Conservation (phyloP, 768 basidiomycete species). For the Boletus edulis region DNA sequence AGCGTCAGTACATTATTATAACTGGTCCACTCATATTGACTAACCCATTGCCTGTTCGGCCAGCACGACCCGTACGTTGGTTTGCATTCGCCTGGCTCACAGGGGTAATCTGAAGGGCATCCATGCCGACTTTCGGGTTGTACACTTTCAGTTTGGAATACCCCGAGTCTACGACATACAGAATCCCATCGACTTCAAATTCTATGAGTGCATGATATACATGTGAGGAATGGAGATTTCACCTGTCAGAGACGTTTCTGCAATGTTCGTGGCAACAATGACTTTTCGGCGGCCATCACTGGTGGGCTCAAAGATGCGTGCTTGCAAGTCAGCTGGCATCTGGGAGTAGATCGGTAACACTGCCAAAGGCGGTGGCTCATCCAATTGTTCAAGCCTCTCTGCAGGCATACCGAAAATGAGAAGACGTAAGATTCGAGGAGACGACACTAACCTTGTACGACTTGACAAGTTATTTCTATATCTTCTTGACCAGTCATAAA, state of each 20-base stretch:
- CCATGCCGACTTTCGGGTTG: slow-evolving; percentile 99
- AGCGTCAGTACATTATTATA: slow-evolving; percentile 1
- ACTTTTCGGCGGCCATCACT: slow-evolving; percentile 93
- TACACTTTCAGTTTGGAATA: slow-evolving; percentile 99
- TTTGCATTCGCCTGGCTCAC: slow-evolving; percentile 99
- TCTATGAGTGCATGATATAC: slow-evolving; percentile 1
- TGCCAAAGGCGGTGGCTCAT: slow-evolving; percentile 83
- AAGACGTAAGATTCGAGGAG: neutral
- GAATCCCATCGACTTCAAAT: slow-evolving; percentile 85
- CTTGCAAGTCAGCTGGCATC: slow-evolving; percentile 98
- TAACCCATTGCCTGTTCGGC: slow-evolving; percentile 93
- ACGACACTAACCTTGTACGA: slow-evolving; percentile 68
- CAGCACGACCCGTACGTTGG: slow-evolving; percentile 94
- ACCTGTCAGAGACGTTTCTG: slow-evolving; percentile 96
- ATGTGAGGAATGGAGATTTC: slow-evolving; percentile 6
- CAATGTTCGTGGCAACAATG: slow-evolving; percentile 98
- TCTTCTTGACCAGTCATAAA: slow-evolving; percentile 99
- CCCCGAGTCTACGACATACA: slow-evolving; percentile 95
- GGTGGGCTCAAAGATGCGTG: slow-evolving; percentile 95
- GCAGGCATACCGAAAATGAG: slow-evolving; percentile 4
- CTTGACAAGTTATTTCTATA: slow-evolving; percentile 95
- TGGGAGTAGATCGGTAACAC: slow-evolving; percentile 99
- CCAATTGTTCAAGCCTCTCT: slow-evolving; percentile 93
- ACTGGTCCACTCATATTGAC: slow-evolving; percentile 22
- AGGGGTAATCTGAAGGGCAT: slow-evolving; percentile 97